Conservation (phyloP, 495 filamentous ascomycete genomes). For the Chaetomidium leptoderma region DNA sequence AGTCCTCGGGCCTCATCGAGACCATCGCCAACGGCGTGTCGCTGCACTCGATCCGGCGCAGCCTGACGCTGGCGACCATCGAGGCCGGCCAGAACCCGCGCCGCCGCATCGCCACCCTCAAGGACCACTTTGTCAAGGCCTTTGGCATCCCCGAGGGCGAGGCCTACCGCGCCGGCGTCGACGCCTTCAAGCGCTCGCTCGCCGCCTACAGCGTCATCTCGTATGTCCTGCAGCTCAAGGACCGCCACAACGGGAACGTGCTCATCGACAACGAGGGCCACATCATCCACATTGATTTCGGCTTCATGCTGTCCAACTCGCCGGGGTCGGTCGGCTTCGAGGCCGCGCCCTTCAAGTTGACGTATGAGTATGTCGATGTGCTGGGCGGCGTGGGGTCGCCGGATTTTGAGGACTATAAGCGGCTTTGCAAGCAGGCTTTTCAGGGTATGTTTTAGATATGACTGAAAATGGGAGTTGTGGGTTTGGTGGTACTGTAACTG, state of each 20-base stretch:
- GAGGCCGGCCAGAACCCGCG: constrained; percentile 61
- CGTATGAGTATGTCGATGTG: constrained; percentile 72
- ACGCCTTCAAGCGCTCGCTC: constrained; percentile 65
- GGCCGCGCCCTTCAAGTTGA: constrained; percentile 74
- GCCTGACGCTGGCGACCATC: constrained; percentile 63
- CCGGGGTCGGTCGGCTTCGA: constrained; percentile 73
- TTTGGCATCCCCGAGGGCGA: constrained; percentile 62
- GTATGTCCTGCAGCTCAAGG: constrained; percentile 72
- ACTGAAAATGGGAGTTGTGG: too few relatives aligned
- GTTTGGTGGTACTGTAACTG: constrained; percentile 2
- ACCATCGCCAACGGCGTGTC: constrained; percentile 77
- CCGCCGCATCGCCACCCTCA: constrained; percentile 64
- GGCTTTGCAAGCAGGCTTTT: constrained; percentile 68
- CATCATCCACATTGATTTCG: constrained; percentile 79
- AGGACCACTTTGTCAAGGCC: constrained; percentile 70
- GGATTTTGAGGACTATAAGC: constrained; percentile 63
- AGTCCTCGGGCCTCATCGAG: constrained; percentile 72
- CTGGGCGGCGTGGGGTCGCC: constrained; percentile 60
- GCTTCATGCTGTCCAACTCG: constrained; percentile 77
- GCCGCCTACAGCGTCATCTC: constrained; percentile 73
- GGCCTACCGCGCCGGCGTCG: constrained; percentile 58
- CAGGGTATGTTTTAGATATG: constrained; percentile 55
- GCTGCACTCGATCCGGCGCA: constrained; percentile 70
- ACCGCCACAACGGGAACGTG: constrained; percentile 77
- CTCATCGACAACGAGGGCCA: constrained; percentile 74